phyloP scores from a whole-genome alignment of 179 eudicot species.

The Amaranthus tricolor region DNA sequence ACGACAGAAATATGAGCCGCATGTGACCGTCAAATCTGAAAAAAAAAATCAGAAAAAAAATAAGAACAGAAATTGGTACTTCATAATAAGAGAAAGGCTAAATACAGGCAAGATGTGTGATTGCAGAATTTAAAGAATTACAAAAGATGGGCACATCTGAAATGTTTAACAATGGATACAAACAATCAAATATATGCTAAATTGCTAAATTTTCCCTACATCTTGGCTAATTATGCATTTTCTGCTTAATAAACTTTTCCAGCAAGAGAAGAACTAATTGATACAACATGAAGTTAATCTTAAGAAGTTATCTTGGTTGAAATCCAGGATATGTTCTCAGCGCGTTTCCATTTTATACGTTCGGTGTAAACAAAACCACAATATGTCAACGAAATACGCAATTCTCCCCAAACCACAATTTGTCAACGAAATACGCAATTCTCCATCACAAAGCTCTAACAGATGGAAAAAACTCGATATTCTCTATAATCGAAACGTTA shows the following conservation, averaged over 20 bases:
- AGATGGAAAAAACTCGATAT: neutral
- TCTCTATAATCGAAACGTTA: neutral
- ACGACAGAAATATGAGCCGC: too few relatives aligned
- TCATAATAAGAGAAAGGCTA: neutral
- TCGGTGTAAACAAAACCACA: neutral
- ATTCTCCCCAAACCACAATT: neutral
- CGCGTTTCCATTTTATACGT: neutral
- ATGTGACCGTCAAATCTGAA: neutral
- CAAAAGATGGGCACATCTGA: neutral
- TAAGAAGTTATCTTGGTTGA: neutral
- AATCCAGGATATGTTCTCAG: neutral
- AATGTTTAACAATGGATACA: neutral
- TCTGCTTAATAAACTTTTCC: neutral
- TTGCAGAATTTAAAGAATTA: neutral
- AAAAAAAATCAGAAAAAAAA: neutral
- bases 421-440: neutral
- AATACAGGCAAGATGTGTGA: neutral
- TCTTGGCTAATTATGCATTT: neutral
- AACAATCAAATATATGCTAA: neutral
- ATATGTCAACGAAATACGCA: neutral
- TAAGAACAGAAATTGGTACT: neutral
- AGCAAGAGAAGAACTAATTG: slow-evolving; percentile 1
- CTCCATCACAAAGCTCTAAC: neutral
- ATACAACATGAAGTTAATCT: neutral
- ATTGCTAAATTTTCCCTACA: neutral